A percentile compares a stretch with the other conserved stretches of the same genome.
These are phyloP conservation scores for Forsythia suspensa DNA, from an alignment of 257 asterid species.

Conservation along the genomic window DNA sequence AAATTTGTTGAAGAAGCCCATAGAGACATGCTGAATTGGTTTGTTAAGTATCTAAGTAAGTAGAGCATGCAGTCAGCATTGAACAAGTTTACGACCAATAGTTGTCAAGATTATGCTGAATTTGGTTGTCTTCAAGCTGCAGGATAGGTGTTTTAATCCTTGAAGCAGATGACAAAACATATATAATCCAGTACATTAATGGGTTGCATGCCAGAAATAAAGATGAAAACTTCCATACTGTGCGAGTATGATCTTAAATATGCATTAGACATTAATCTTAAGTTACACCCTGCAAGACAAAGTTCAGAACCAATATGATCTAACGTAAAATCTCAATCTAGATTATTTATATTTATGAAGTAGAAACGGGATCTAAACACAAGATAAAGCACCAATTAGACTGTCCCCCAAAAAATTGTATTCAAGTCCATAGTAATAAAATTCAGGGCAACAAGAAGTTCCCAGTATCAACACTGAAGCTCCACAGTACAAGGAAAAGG, in stretches of 20 bases:
- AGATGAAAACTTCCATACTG: background rate
- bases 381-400: background rate
- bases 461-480: background rate
- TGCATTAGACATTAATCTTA: no score
- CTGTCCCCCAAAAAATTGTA: background rate
- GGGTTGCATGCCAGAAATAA: background rate
- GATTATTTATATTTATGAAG: background rate
- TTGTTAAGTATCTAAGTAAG: constrained; percentile 41
- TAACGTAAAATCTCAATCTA: background rate
- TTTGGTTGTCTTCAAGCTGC: background rate
- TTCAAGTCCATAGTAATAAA: background rate
- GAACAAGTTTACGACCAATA: background rate
- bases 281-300: background rate
- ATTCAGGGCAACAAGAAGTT: background rate
- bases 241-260: background rate
- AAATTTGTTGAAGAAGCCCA: constrained; percentile 58
- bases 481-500: background rate
- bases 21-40: constrained; percentile 48
- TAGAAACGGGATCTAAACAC: background rate
- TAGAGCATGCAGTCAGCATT: background rate
- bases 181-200: background rate
- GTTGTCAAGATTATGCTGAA: background rate
- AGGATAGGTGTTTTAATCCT: background rate
- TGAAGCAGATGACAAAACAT: background rate
- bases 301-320: background rate